Conservation (phyloP, 495 filamentous ascomycete species). For the Hypoxylon crocopeplum region DNA sequence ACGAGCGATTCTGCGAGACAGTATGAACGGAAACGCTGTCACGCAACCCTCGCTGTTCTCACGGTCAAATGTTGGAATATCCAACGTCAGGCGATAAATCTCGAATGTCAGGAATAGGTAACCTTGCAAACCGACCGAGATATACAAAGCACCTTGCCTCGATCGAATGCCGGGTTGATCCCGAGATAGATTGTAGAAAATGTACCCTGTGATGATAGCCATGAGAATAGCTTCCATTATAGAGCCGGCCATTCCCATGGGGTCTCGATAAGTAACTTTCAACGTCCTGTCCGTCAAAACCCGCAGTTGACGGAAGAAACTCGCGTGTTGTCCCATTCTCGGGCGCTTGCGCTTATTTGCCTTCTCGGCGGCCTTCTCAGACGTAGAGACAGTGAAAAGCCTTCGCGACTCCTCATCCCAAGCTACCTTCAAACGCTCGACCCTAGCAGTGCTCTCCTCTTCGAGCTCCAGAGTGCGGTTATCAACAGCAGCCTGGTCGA, state of each 20-base stretch:
- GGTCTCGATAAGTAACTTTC: slow-evolving; percentile 71
- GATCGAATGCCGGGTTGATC: slow-evolving; percentile 69
- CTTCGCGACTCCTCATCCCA: slow-evolving; percentile 55
- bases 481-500: slow-evolving; percentile 75
- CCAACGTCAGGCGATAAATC: slow-evolving; percentile 71
- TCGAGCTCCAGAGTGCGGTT: slow-evolving; percentile 68
- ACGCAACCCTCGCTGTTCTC: slow-evolving; percentile 75
- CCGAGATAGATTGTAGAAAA: slow-evolving; percentile 67
- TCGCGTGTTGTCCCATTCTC: slow-evolving; percentile 40
- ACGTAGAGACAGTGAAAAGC: slow-evolving; percentile 11
- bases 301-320: slow-evolving; percentile 64
- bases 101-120: slow-evolving; percentile 78
- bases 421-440: slow-evolving; percentile 58
- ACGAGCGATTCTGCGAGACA: slow-evolving; percentile 70
- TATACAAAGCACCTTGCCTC: slow-evolving; percentile 72
- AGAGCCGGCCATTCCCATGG: slow-evolving; percentile 71
- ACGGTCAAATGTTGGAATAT: slow-evolving; percentile 76
- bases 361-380: slow-evolving; percentile 8
- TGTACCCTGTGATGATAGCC: slow-evolving; percentile 72
- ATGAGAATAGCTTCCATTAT: slow-evolving; percentile 69
- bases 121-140: slow-evolving; percentile 68
- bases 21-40: slow-evolving; percentile 67
- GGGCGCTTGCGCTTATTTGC: slow-evolving; percentile 12
- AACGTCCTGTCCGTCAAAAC: slow-evolving; percentile 71
- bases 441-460: slow-evolving; percentile 58